Evolutionary conservation across 352 stramenopile genomes (phyloP), one percentile per base, ranked within the genome.

Genomic region (Globisporangium rhizosaccharum): DNA sequence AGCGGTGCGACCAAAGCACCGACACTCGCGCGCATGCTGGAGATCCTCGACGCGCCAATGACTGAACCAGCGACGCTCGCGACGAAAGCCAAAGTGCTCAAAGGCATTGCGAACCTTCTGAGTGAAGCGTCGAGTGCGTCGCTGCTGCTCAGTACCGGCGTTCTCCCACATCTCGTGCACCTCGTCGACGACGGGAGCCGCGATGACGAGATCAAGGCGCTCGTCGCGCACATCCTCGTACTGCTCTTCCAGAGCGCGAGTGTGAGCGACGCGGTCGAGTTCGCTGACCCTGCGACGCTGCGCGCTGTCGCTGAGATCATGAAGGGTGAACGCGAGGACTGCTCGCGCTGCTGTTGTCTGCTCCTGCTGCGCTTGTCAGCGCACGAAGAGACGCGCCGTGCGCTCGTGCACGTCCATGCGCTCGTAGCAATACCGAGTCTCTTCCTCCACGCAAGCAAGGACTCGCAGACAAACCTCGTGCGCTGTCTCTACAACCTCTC

Each of bases 401-500:
- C 42, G 2, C 52, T 85, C 1, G 54, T 72, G 14, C 37, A 62
- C 6, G 44, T 18, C 20, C 52, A 60, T 3, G n/a, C 25, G 6
- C 51, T 67, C n/a, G 47, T 30, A 36, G 62, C 63, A 20, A 44
- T 87, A 7, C 66, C 76, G 41, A 57, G 46, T 23, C 66, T 84
- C 1, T 70, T 82, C 4, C 25, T 68, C 9, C 66, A 75, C n/a
- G 58, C 63, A 28, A 62, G 67, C 23, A 61, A 67, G 14, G 61
- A 71, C n/a, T 66, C 68, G 0, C 68, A 81, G 49, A 50, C 66
- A 28, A 55, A 86, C 4, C 67, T 91, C 39, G 57, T 91, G 49
- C 73, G 73, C 10, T 71, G 73, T 39, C 37, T 89, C 17, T 91
- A 85, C 72, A 87, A 87, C 53, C 57, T 88, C 30, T 78, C 79